phyloP scores from a whole-genome alignment of 768 basidiomycete species.

The Hericium erinaceus region DNA sequence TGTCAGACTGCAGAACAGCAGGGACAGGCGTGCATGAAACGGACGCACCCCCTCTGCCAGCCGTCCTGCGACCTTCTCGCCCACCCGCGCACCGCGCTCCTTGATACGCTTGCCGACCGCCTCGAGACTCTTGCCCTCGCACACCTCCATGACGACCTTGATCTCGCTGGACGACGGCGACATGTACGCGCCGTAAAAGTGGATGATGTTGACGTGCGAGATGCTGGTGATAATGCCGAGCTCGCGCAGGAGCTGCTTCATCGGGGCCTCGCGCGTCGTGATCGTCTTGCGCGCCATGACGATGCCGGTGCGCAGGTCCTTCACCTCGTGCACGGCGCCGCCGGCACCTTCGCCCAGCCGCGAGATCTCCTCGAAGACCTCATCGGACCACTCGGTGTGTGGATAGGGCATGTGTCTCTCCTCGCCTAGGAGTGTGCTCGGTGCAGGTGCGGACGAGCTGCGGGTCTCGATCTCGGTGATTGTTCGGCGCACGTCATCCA shows the following conservation, averaged over 20 bases:
- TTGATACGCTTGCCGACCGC: conserved; percentile 79
- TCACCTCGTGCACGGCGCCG: conserved; percentile 92
- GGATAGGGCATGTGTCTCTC: conserved; percentile 26
- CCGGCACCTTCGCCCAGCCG: conserved; percentile 93
- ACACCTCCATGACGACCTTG: conserved; percentile 88
- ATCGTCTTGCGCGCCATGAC: conserved; percentile 95
- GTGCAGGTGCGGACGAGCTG: conserved; percentile 28
- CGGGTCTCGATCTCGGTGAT: conserved; percentile 18
- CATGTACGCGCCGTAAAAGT: conserved; percentile 89
- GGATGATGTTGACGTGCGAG: conserved; percentile 78
- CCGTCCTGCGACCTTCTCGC: conserved; percentile 84
- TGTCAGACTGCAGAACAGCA: conserved; percentile 6
- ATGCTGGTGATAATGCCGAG: conserved; percentile 82
- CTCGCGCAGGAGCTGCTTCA: conserved; percentile 89
- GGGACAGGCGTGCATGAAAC: neutral
- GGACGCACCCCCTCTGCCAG: conserved; percentile 81
- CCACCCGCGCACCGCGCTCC: conserved; percentile 66
- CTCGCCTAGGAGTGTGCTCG: conserved; percentile 18
- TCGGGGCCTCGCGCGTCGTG: conserved; percentile 81
- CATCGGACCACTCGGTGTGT: conserved; percentile 49
- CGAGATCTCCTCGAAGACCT: conserved; percentile 61
- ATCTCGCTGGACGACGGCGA: conserved; percentile 83
- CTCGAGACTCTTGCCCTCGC: conserved; percentile 87
- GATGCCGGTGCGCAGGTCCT: conserved; percentile 66
- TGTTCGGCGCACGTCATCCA: conserved; percentile 17